Base-by-base conservation (phyloP, 2,329 filamentous ascomycete species). In the Arthroderma sp. region DNA sequence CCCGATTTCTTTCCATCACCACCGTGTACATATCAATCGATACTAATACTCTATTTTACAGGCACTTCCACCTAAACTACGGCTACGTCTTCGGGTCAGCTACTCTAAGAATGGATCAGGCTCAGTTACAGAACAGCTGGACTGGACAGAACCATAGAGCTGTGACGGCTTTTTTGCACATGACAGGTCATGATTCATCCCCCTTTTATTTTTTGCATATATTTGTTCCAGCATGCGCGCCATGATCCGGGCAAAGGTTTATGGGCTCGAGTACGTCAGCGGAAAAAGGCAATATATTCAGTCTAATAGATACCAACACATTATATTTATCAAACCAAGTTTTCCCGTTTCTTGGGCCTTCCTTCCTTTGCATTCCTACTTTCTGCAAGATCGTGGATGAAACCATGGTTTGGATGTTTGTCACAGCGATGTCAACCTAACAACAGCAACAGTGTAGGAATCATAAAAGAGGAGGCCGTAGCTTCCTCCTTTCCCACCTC, bases 111-210 rank as follows among this genome's bases (percentile, higher is more conserved):
- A 82, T 46, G 75, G 77, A 47, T 77, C 72, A 27, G 79, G 79
- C 43, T 75, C 81, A 50, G 73, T 93, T 11, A 82, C 83, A 60
- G 91, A 98, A 58, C 88, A 96, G 66, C 87, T 96, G 47, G 93
- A 95, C 68, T 98, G 91, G 91, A 81, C 84, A 29, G 91, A 98
- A 66, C 81, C 86, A 38, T 49, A 49, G 42, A 22, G 8, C 37
- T 38, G 37, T 34, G 15, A 22, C 15, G 15, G 15, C 15, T 6
- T 34, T 42, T 4, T 34, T 33, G 40, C 33, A 41, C 11, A 11
- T 32, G 39, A 32, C 30, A 7, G n/a, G 6, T 38, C 36, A 27
- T 32, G 11, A 15, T 32, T 41, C n/a, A 3, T 15, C 7, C 22
- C 10, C 39, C 29, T 28, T 15, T 32, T 31, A 41, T 31, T 32